A percentile compares a stretch with the other conserved stretches of the same genome.
These are phyloP conservation scores for Dalbergia cultrata DNA, from an alignment of 306 rosid species.

Conservation along the genomic window DNA sequence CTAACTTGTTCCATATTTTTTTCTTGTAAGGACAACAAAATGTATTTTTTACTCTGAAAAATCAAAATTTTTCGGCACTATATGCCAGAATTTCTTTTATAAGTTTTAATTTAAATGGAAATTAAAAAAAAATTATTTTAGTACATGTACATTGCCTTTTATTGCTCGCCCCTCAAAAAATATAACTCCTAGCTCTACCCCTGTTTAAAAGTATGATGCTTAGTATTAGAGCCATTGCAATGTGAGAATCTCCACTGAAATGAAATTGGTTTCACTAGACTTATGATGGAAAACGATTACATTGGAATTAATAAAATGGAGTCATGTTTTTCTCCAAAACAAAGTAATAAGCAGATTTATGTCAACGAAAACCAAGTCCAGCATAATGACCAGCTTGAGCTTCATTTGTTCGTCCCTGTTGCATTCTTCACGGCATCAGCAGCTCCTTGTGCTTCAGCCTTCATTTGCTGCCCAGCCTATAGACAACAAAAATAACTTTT, in stretches of 20 bases:
- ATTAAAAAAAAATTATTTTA: no score
- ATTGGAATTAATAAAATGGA: slow-evolving; percentile 1
- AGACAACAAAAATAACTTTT: slow-evolving; percentile 6
- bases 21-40: no score
- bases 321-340: neutral
- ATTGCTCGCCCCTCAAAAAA: no score
- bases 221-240: neutral
- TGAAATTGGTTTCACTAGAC: slow-evolving; percentile 29
- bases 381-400: neutral
- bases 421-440: slow-evolving; percentile 62
- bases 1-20: no score
- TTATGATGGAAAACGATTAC: slow-evolving; percentile 26
- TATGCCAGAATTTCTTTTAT: no score
- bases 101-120: no score
- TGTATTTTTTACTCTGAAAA: no score
- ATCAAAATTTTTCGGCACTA: no score
- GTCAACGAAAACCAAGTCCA: slow-evolving; percentile 29
- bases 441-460: slow-evolving; percentile 60
- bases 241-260: neutral
- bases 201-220: no score
- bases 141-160: no score
- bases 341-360: no score
- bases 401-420: slow-evolving; percentile 52
- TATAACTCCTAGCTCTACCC: no score
- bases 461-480: slow-evolving; percentile 54